Percentiles rank a stretch among this genome's conserved stretches.
Conservation (phyloP, 768 basidiomycete genomes). For the Mycena metata region DNA sequence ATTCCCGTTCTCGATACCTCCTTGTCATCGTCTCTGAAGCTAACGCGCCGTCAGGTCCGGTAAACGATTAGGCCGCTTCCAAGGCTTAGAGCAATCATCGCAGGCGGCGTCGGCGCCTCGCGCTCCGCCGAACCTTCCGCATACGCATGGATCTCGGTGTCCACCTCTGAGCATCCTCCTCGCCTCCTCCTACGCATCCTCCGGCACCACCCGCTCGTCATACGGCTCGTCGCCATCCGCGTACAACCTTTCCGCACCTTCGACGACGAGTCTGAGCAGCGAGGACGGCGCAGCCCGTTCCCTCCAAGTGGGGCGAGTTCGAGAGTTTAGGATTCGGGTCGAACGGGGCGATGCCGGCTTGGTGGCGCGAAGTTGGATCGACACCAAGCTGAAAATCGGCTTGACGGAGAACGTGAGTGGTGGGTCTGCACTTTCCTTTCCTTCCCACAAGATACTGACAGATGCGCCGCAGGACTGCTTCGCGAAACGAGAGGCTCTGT, state of each 20-base stretch:
- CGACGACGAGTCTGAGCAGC: constrained; percentile 50
- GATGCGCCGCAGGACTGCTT: constrained; percentile 63
- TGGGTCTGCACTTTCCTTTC: constrained; percentile 42
- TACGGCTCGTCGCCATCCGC: constrained; percentile 43
- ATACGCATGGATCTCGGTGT: constrained; percentile 40
- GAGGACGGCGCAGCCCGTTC: constrained; percentile 76
- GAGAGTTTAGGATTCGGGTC: constrained; percentile 85
- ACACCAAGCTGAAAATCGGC: constrained; percentile 92
- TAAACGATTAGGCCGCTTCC: constrained; percentile 30
- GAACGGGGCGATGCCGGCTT: constrained; percentile 48
- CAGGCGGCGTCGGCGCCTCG: constrained; percentile 34
- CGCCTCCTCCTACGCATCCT: constrained; percentile 9
- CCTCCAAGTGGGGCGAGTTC: constrained; percentile 92
- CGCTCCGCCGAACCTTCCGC: constrained; percentile 43
- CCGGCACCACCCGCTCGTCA: background rate
- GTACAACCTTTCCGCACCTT: constrained; percentile 38
- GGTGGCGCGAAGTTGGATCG: constrained; percentile 61
- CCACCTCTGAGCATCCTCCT: constrained; percentile 27
- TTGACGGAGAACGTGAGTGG: constrained; percentile 89
- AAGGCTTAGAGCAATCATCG: constrained; percentile 32
- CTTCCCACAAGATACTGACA: constrained; percentile 17
- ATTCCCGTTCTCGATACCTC: too few species aligned
- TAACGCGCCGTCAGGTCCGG: constrained; percentile 38
- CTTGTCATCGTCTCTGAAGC: constrained; percentile 44
- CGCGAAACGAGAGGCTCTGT: constrained; percentile 85